Conservation (phyloP, 148 eudicot genomes). For the Cornus florida region DNA sequence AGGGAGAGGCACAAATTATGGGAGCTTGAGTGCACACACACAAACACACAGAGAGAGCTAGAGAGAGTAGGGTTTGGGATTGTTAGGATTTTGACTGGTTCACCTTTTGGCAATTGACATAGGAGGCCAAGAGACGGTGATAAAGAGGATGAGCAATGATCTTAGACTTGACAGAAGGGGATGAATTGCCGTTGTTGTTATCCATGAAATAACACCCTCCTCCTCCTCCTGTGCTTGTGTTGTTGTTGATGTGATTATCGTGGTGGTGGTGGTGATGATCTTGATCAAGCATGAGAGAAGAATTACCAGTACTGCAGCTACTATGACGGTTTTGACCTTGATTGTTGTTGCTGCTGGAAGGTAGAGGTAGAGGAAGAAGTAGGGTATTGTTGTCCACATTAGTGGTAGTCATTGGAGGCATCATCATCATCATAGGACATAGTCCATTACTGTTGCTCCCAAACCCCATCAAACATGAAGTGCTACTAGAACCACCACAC, state of each 20-base stretch:
- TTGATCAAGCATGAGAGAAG: constrained; percentile 18
- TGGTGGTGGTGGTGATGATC: no score
- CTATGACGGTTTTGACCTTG: constrained; percentile 23
- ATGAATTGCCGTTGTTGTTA: constrained; percentile 4
- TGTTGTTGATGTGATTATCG: constrained; percentile 4
- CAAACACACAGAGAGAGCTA: not conserved
- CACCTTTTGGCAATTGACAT: constrained; percentile 82
- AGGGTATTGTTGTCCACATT: constrained; percentile 23
- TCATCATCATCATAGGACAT: constrained; percentile 58
- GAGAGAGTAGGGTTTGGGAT: not conserved
- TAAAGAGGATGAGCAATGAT: constrained; percentile 93
- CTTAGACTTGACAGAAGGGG: constrained; percentile 56
- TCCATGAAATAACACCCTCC: constrained; percentile 35
- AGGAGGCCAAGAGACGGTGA: constrained; percentile 77
- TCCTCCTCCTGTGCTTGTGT: constrained; percentile 13
- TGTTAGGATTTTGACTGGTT: not conserved
- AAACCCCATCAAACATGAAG: constrained; percentile 41
- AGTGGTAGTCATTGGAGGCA: constrained; percentile 29
- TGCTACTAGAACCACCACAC: constrained; percentile 26
- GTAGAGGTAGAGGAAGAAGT: constrained; percentile 26
- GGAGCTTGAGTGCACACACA: constrained; percentile 1
- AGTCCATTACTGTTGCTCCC: constrained; percentile 50
- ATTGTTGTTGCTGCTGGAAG: constrained; percentile 3
- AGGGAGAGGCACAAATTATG: not conserved
- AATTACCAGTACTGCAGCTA: not conserved